Conservation (phyloP, 2,329 filamentous ascomycete genomes). For the Apiospora kogelbergensis region DNA sequence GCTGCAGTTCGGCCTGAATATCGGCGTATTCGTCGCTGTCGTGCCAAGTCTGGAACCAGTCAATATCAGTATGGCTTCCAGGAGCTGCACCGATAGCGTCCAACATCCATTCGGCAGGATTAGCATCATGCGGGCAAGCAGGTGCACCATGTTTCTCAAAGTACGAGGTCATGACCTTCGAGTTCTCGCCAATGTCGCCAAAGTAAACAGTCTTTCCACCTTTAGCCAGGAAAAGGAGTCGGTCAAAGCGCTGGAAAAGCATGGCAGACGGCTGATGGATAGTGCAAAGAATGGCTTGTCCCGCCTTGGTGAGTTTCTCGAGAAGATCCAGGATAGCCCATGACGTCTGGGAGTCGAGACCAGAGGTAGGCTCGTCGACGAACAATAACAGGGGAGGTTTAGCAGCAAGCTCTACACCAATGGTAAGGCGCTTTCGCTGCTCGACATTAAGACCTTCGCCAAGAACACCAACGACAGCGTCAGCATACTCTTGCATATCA, state of each 20-base stretch:
- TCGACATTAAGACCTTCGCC: conserved; percentile 80
- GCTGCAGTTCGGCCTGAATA: conserved; percentile 55
- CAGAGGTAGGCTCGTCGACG: conserved; percentile 92
- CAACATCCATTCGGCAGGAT: conserved; percentile 81
- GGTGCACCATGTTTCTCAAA: conserved; percentile 72
- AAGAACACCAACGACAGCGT: conserved; percentile 86
- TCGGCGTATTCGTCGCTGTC: conserved; percentile 33
- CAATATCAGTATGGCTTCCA: conserved; percentile 56
- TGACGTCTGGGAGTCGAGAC: conserved; percentile 88
- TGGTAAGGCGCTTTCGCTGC: conserved; percentile 77
- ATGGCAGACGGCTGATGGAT: conserved; percentile 97
- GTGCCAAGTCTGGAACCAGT: conserved; percentile 59
- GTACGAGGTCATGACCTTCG: conserved; percentile 66
- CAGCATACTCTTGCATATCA: conserved; percentile 87
- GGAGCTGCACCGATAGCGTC: conserved; percentile 61
- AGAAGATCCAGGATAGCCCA: conserved; percentile 89
- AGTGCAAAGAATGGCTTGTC: conserved; percentile 93
- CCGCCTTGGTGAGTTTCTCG: conserved; percentile 84
- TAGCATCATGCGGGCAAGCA: conserved; percentile 65
- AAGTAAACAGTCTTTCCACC: conserved; percentile 82
- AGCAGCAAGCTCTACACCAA: conserved; percentile 92
- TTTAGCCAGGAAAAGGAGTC: conserved; percentile 73
- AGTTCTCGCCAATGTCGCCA: conserved; percentile 73
- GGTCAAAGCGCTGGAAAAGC: conserved; percentile 88
- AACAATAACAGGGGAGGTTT: conserved; percentile 89